Base-by-base conservation (phyloP, 2,329 filamentous ascomycete species). In the Elsinoe arachidis region DNA sequence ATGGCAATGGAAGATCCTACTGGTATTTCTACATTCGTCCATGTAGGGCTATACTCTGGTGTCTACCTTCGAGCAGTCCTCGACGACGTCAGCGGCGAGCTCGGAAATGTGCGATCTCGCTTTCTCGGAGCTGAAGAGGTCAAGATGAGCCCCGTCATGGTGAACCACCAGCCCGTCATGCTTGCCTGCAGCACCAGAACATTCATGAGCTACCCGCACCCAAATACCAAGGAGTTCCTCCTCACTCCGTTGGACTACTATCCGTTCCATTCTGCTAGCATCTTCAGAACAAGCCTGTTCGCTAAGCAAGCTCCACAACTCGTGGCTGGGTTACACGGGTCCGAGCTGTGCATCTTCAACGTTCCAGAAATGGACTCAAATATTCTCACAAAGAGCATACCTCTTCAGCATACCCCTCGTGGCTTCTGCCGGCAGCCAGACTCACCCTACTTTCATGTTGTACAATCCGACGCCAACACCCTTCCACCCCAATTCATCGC, bases 1-100 rank as follows among this genome's bases (percentile, higher is more conserved):
- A 95, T 96, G 79, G 80, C 90, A 6, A 99, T 99, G 92, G 83
- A 89, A 12, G 93, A 99, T 70, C 95, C 92, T 1, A 89, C 88
- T 1, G 90, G 88, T 1, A 90, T 90, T 21, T 90, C 90, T 15
- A 88, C 85, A 10, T 97, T 96, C 68, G 81, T 99, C 4, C 93
- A 99, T 66, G 97, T 99, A 60, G 95, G 93, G 57, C 80, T 99
- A 1, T 87, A 93, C 68, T 97, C 91, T 30, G 93, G 95, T 57
- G 90, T 99, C 10, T 99, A 99, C 69, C 82, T 99, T 21, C 84
- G 95, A 44, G 97, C 93, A 0, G 89, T 96, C 5, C 77, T 99
- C 14, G 93, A 99, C 66, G 95, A 97, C 68, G 83, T 96, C 39
- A 97, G 91, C 2, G 95, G 95, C 59, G 93, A 99, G 69, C 79